Conservation (phyloP, 176 grass and related monocot genomes). For the Rhynchospora breviuscula region DNA sequence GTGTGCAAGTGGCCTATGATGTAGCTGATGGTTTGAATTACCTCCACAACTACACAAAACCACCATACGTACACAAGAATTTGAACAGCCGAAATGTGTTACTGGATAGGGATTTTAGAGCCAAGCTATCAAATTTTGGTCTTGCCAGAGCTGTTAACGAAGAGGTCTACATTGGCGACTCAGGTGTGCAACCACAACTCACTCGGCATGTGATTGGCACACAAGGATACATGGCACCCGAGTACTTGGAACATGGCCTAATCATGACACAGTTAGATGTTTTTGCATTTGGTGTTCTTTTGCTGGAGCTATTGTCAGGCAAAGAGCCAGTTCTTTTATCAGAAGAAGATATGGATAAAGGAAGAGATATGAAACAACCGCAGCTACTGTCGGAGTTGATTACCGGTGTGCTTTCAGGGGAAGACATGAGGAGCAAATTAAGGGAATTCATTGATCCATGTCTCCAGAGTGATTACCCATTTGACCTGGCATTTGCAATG, state of each 20-base stretch:
- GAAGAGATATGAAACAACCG: conserved; percentile 10
- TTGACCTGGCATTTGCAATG: conserved; percentile 58
- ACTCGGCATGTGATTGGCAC: conserved; percentile 76
- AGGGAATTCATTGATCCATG: conserved; percentile 47
- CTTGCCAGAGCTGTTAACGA: conserved; percentile 44
- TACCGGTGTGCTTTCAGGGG: conserved; percentile 28
- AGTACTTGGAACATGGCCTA: conserved; percentile 79
- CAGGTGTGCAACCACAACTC: conserved; percentile 34
- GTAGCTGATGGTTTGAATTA: conserved; percentile 65
- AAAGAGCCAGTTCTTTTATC: conserved; percentile 43
- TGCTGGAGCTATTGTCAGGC: conserved; percentile 77
- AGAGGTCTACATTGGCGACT: conserved; percentile 5
- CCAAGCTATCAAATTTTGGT: conserved; percentile 59
- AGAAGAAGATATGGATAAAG: conserved; percentile 17
- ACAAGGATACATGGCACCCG: conserved; percentile 63
- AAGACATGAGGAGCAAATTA: conserved; percentile 41
- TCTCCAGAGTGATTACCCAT: conserved; percentile 48
- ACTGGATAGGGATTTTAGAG: conserved; percentile 53
- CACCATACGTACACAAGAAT: conserved; percentile 77
- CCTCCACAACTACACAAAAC: conserved; percentile 69
- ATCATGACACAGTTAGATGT: conserved; percentile 69
- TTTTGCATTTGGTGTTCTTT: conserved; percentile 67
- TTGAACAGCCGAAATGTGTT: conserved; percentile 68
- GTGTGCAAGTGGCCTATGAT: conserved; percentile 58
- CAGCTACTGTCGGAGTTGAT: conserved; percentile 44